Evolutionary conservation across 2,329 filamentous ascomycete species (phyloP).

Genomic region (Pseudogymnoascus sp.): DNA sequence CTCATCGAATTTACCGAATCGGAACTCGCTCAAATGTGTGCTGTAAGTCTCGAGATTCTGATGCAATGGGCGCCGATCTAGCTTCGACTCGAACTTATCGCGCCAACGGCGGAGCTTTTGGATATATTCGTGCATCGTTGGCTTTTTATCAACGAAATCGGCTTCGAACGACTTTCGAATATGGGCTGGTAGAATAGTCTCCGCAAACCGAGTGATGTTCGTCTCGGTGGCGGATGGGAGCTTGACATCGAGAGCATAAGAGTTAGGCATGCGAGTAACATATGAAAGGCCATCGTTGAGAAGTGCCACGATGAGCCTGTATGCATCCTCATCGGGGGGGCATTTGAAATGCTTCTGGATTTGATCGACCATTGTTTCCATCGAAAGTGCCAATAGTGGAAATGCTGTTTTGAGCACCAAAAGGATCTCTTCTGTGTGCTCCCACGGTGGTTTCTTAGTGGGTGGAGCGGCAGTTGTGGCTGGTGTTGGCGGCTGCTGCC

Average conservation of each 20-base stretch:
- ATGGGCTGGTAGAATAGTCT: slow-evolving; percentile 89
- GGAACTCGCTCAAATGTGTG: slow-evolving; percentile 89
- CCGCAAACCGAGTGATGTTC: slow-evolving; percentile 93
- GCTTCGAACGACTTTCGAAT: slow-evolving; percentile 94
- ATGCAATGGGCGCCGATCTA: slow-evolving; percentile 68
- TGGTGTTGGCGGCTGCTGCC: slow-evolving; percentile 29
- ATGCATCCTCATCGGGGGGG: slow-evolving; percentile 95
- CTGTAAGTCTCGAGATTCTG: slow-evolving; percentile 69
- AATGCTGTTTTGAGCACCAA: slow-evolving; percentile 94
- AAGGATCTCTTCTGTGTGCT: slow-evolving; percentile 93
- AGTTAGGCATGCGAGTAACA: slow-evolving; percentile 76
- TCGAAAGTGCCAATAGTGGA: slow-evolving; percentile 87
- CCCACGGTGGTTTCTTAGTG: slow-evolving; percentile 76
- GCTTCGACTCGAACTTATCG: slow-evolving; percentile 95
- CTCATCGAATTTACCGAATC: slow-evolving; percentile 96
- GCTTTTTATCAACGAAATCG: slow-evolving; percentile 94
- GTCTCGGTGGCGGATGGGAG: slow-evolving; percentile 83
- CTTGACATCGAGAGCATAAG: slow-evolving; percentile 87
- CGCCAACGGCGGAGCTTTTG: slow-evolving; percentile 93
- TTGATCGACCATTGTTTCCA: slow-evolving; percentile 99
- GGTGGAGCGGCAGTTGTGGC: slow-evolving; percentile 21
- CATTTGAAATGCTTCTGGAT: slow-evolving; percentile 99
- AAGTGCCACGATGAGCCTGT: slow-evolving; percentile 91
- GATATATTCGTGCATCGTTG: slow-evolving; percentile 98
- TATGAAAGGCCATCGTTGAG: slow-evolving; percentile 94